Evolutionary conservation across 768 basidiomycete species (phyloP).

Genomic region (Mycena filopes): DNA sequence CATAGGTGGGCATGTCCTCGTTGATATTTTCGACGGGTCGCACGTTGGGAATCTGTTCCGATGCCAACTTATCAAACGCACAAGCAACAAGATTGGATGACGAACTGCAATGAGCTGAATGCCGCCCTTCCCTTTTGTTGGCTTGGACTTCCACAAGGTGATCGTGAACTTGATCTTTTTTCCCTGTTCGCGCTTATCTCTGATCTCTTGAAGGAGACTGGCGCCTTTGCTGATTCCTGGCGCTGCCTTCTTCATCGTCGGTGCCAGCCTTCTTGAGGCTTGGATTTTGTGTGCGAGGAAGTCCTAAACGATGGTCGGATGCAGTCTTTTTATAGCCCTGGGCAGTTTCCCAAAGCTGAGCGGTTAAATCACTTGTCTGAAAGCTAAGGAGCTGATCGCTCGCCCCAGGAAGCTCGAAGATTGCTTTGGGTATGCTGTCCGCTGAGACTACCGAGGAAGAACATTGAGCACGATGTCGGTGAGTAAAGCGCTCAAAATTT

Average conservation of each 20-base stretch:
- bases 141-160: not conserved
- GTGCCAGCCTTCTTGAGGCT: not conserved
- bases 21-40: conserved; percentile 1
- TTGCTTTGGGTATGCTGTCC: conserved; percentile 7
- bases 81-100: not conserved
- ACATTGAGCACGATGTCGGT: not conserved
- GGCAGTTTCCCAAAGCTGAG: conserved; percentile 17
- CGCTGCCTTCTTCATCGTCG: not conserved
- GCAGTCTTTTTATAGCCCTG: conserved; percentile 12
- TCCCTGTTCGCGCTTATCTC: conserved; percentile 14
- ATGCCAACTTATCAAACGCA: too few relatives aligned
- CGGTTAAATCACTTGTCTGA: conserved; percentile 27
- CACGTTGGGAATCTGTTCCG: not conserved
- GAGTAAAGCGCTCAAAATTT: not conserved
- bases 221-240: conserved; percentile 1
- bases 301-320: conserved; percentile 21
- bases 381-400: conserved; percentile 2
- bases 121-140: not conserved
- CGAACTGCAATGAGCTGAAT: not conserved
- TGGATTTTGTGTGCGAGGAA: conserved; percentile 5
- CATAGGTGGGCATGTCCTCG: conserved; percentile 2
- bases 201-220: conserved; percentile 6
- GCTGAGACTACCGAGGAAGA: not conserved
- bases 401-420: conserved; percentile 3
- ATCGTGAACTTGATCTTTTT: conserved; percentile 12